Base-by-base conservation (phyloP, 176 grass and related monocot species). In the Stipa capillata region DNA sequence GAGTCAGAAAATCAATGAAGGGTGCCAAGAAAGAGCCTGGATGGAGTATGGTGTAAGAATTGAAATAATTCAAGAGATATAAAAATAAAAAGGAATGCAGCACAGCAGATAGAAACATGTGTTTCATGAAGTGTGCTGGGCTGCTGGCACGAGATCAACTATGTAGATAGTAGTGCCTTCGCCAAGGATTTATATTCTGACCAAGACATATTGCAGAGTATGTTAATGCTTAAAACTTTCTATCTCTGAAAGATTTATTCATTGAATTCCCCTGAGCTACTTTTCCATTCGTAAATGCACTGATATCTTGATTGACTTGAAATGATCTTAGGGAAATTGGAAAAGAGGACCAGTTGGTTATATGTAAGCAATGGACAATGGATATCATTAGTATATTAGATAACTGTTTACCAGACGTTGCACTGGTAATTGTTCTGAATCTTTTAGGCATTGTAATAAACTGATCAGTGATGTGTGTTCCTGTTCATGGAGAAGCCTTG, bases 1-100 rank as follows among this genome's bases (percentile, higher is more conserved):
- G 79, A 81, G 85, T 93, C 53, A 93, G 91, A 88, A 90, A 78
- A 71, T 83, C 79, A 65, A 82, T 88, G 21, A 93, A 86, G 69
- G 82, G 75, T 48, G n/a, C 79, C 33, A 83, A 88, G 69, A 90
- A 85, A 79, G 88, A 90, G 53, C 88, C 88, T 68, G 88, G 91
- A 80, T 88, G 82, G 91, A 93, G 88, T 73, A 83, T 86, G 58
- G 80, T 85, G 14, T 90, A 77, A 83, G 42, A 80, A 75, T 20
- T 65, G 42, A 81, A 76, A 45, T 61, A 20, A 42, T 36, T 65
- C 8, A 59, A 68, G 62, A 36, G 14, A 69, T 75, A 32, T 64
- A 31, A 20, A 65, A 3, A 55, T 57, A 79, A 47, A 58, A n/a
- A 12, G 15, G 27, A 72, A 72, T 74, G 13, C 58, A 67, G 40